These are phyloP conservation scores for Arthrobotrys iridis DNA, from an alignment of 2,329 filamentous ascomycete species.

Conservation along the genomic window DNA sequence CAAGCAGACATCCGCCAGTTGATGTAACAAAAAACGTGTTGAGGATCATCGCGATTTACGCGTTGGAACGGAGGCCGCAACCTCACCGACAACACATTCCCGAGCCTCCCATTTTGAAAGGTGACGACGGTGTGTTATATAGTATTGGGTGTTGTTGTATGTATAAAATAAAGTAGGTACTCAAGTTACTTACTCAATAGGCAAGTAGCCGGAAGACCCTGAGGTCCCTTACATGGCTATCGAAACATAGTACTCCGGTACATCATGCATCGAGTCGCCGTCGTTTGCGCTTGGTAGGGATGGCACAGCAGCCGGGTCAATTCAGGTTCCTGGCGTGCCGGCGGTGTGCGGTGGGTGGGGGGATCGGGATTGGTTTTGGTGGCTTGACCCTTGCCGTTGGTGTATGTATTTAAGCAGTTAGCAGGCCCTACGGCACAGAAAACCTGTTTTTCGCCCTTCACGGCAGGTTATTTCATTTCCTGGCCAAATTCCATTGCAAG, in stretches of 20 bases:
- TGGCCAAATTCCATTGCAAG: background rate
- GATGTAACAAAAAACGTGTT: background rate
- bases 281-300: background rate
- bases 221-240: slow-evolving; percentile 23
- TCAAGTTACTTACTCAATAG: too few species aligned
- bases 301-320: background rate
- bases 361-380: background rate
- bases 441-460: slow-evolving; percentile 16
- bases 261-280: background rate
- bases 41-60: background rate
- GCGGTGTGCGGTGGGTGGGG: background rate
- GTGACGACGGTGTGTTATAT: too few species aligned
- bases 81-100: background rate
- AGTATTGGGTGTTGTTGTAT: too few species aligned
- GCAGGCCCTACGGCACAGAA: background rate
- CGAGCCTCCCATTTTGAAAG: background rate
- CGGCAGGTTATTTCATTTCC: background rate
- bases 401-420: background rate
- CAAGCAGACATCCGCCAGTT: background rate
- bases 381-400: slow-evolving; percentile 21
- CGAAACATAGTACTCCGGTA: background rate
- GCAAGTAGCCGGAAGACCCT: background rate
- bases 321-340: background rate
- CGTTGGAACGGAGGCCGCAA: background rate
- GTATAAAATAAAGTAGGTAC: too few species aligned